Evolutionary conservation across 108 stramenopile species (phyloP).

Genomic region (Cylindrotheca fusiformis): DNA sequence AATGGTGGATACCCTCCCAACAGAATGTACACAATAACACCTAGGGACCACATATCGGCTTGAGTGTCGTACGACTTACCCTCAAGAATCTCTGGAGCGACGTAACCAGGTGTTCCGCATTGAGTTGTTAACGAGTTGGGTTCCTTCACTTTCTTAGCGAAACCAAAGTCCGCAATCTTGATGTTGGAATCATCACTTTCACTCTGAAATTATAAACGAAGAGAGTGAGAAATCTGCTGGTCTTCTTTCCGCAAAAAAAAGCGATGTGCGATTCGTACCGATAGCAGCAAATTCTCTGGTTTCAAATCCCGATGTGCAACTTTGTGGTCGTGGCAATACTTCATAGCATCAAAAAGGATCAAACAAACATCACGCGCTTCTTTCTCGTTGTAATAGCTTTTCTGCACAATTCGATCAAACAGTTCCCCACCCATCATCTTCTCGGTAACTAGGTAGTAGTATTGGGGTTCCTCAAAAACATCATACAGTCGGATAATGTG

Average conservation of each 20-base stretch:
- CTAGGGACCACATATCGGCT: constrained; percentile 96
- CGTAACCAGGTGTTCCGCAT: constrained; percentile 95
- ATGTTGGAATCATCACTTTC: constrained; percentile 82
- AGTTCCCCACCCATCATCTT: constrained; percentile 88
- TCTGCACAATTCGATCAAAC: constrained; percentile 90
- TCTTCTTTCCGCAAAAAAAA: constrained; percentile 4
- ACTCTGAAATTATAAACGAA: constrained; percentile 31
- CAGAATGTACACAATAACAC: constrained; percentile 91
- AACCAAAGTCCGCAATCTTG: constrained; percentile 99
- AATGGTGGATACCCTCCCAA: constrained; percentile 94
- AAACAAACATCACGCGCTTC: constrained; percentile 72
- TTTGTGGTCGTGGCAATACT: constrained; percentile 75
- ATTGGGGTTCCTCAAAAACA: constrained; percentile 83
- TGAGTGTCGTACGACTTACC: constrained; percentile 83
- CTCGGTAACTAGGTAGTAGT: constrained; percentile 91
- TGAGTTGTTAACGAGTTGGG: constrained; percentile 85
- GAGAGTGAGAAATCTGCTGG: not conserved
- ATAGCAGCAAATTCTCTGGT: constrained; percentile 86
- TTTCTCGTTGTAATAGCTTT: constrained; percentile 82
- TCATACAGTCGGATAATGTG: constrained; percentile 82
- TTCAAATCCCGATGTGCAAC: constrained; percentile 91
- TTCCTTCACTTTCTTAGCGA: constrained; percentile 82
- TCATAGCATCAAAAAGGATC: constrained; percentile 73
- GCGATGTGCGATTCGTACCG: constrained; percentile 37
- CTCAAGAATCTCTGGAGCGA: constrained; percentile 90